Evolutionary conservation across 2,329 filamentous ascomycete genomes (phyloP).

Genomic region (Penicillium digitatum): DNA sequence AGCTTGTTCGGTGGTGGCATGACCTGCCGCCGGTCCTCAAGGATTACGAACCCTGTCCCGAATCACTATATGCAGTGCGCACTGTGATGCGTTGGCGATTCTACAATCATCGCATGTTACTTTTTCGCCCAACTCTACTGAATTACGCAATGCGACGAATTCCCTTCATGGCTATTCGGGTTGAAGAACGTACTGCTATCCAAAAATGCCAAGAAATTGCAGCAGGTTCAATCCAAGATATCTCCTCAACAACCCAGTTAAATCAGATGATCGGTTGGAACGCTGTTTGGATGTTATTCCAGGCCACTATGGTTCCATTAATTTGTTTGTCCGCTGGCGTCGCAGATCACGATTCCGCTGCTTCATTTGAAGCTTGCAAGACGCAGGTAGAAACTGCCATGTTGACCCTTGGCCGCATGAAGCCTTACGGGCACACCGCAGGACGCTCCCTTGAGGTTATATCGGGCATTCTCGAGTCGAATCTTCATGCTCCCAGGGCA

Average conservation of each 20-base stretch:
- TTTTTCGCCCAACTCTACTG: conserved; percentile 67
- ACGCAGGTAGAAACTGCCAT: conserved; percentile 14
- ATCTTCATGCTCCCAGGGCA: conserved; percentile 1
- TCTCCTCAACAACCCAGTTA: conserved; percentile 61
- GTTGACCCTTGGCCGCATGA: conserved; percentile 9
- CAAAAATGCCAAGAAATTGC: conserved; percentile 66
- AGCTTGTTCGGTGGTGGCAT: conserved; percentile 67
- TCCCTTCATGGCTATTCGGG: conserved; percentile 45
- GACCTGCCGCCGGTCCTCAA: conserved; percentile 62
- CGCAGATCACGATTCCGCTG: conserved; percentile 1
- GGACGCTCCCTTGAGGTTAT: conserved; percentile 12
- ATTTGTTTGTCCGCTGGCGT: conserved; percentile 8
- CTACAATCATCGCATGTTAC: conserved; percentile 68
- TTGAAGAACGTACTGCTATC: conserved; percentile 63
- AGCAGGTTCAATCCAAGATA: conserved; percentile 65
- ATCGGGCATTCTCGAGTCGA: conserved; percentile 8
- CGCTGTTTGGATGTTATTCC: conserved; percentile 73
- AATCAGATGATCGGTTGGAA: conserved; percentile 75
- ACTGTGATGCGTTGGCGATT: conserved; percentile 77
- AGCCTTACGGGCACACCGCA: conserved; percentile 12
- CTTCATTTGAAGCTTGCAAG: conserved; percentile 8
- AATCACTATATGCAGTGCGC: conserved; percentile 63
- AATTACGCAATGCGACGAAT: conserved; percentile 54
- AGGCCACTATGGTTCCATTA: conserved; percentile 71
- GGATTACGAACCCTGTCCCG: conserved; percentile 61